A percentile compares a stretch with the other conserved stretches of the same genome.
Evolutionary conservation across 2,329 filamentous ascomycete species (phyloP).

Genomic region (Talaromyces piceae): DNA sequence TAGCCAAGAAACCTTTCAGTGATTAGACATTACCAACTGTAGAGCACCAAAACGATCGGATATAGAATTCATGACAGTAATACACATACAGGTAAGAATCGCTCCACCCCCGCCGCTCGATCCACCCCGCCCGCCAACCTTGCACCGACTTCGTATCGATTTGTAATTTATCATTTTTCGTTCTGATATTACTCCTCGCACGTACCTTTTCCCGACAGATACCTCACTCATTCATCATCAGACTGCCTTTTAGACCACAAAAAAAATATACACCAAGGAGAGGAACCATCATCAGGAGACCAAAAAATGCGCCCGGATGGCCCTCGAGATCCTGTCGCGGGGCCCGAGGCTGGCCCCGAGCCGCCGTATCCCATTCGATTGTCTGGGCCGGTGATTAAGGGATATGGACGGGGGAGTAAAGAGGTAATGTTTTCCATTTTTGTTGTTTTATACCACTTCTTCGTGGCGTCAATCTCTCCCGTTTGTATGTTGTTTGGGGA

Average conservation of each 20-base stretch:
- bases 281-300: too few species aligned
- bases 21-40: too few species aligned
- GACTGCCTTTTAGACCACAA: background rate
- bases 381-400: conserved; percentile 80
- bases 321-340: conserved; percentile 63
- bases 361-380: conserved; percentile 75
- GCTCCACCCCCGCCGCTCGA: background rate
- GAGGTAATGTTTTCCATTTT: conserved; percentile 50
- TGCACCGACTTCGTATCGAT: background rate
- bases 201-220: background rate
- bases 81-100: background rate
- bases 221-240: background rate
- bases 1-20: too few species aligned
- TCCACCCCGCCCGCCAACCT: background rate
- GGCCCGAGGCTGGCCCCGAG: conserved; percentile 64
- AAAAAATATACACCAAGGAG: too few species aligned
- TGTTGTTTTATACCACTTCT: background rate
- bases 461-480: background rate
- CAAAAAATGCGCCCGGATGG: conserved; percentile 40
- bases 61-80: background rate
- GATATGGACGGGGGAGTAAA: conserved; percentile 89
- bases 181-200: background rate
- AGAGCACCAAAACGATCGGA: too few species aligned
- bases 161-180: conserved; percentile 1
- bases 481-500: background rate